phyloP scores from a whole-genome alignment of 176 grass and related monocot species.

The Ampelocalamus luodianensis region DNA sequence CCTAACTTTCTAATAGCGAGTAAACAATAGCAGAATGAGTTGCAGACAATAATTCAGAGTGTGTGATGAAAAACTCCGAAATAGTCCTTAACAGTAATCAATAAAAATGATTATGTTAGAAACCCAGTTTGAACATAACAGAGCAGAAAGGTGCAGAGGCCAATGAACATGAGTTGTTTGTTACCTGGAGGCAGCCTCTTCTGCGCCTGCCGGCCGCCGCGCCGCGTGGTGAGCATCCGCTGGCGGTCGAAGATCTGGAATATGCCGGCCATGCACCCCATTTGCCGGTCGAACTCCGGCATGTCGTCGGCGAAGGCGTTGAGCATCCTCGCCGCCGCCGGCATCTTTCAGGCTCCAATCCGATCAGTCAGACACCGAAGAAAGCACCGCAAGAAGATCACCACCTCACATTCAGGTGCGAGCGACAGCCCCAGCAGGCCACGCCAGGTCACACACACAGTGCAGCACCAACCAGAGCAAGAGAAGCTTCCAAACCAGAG shows the following conservation, averaged over 20 bases:
- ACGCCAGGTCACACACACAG: background rate
- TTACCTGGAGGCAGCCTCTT: conserved; percentile 80
- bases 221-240: conserved; percentile 51
- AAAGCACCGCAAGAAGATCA: background rate
- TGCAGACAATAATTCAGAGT: conserved; percentile 4
- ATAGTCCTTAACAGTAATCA: background rate
- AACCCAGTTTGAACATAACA: background rate
- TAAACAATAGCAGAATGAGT: conserved; percentile 38
- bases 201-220: conserved; percentile 34
- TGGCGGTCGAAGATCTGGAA: conserved; percentile 96
- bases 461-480: background rate
- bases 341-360: conserved; percentile 25
- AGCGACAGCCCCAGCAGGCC: too few relatives aligned
- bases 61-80: background rate
- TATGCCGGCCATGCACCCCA: conserved; percentile 88
- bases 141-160: background rate
- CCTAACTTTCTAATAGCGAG: conserved; percentile 15
- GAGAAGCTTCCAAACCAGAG: conserved; percentile 30
- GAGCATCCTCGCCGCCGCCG: conserved; percentile 32
- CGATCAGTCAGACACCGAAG: background rate
- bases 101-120: background rate
- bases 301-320: conserved; percentile 43
- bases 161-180: background rate
- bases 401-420: conserved; percentile 17
- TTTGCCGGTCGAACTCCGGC: conserved; percentile 68